Conservation (phyloP, 1,284 basidiomycete genomes). For the Entoloma clypeatum region DNA sequence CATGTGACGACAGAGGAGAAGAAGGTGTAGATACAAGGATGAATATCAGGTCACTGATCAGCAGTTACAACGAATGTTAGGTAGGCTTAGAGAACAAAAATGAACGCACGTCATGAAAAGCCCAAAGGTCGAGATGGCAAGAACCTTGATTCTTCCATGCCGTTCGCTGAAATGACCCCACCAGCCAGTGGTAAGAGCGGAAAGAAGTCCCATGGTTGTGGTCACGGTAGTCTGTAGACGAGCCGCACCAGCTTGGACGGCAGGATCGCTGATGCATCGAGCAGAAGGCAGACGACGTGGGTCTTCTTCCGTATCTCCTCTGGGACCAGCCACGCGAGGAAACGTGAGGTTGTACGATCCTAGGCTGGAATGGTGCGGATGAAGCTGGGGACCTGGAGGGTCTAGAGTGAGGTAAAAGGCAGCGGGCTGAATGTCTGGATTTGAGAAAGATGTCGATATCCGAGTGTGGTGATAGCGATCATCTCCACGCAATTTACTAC, state of each 20-base stretch:
- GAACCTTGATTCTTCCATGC: slow-evolving; percentile 72
- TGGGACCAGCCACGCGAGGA: slow-evolving; percentile 18
- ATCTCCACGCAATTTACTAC: slow-evolving; percentile 48
- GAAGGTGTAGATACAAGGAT: slow-evolving; percentile 74
- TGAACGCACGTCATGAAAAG: slow-evolving; percentile 68
- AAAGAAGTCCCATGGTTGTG: slow-evolving; percentile 75
- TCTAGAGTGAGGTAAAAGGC: slow-evolving; percentile 32
- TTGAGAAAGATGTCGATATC: slow-evolving; percentile 12
- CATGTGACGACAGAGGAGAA: slow-evolving; percentile 59
- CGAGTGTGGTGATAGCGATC: slow-evolving; percentile 36
- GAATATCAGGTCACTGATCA: slow-evolving; percentile 68
- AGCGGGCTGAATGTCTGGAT: slow-evolving; percentile 11
- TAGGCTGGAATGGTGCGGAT: slow-evolving; percentile 16
- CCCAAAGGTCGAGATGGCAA: slow-evolving; percentile 68
- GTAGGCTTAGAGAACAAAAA: slow-evolving; percentile 6
- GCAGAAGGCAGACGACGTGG: slow-evolving; percentile 47
- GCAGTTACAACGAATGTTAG: slow-evolving; percentile 6
- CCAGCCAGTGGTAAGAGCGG: slow-evolving; percentile 82
- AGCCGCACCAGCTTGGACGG: slow-evolving; percentile 64
- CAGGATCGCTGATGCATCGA: slow-evolving; percentile 57
- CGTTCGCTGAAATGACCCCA: slow-evolving; percentile 85
- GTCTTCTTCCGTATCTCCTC: slow-evolving; percentile 42
- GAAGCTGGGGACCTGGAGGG: slow-evolving; percentile 30
- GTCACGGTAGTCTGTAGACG: slow-evolving; percentile 69
- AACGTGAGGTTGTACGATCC: slow-evolving; percentile 12